Conservation (phyloP, 208 protist genomes). For the Leishmania tropica region DNA sequence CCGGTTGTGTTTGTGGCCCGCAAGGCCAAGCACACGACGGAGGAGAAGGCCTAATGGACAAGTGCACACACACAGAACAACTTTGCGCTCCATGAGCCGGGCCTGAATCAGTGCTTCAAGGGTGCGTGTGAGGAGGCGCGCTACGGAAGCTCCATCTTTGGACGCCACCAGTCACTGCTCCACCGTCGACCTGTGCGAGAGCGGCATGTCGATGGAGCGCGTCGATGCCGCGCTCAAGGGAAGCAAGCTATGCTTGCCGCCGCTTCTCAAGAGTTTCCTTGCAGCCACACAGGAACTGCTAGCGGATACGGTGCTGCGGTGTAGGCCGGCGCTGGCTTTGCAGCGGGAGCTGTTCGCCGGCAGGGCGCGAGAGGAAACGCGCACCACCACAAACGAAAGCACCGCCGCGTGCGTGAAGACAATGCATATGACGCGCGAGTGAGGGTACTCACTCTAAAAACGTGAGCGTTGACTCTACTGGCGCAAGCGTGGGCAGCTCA, state of each 20-base stretch:
- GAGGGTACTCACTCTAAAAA: background rate
- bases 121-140: background rate
- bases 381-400: constrained; percentile 27
- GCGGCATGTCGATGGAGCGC: background rate
- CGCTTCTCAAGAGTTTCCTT: background rate
- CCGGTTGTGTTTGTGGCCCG: constrained; percentile 41
- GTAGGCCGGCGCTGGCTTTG: background rate
- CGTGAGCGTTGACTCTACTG: background rate
- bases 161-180: background rate
- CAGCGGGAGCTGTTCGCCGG: constrained; percentile 30
- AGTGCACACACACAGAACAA: constrained; percentile 54
- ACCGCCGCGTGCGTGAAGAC: background rate
- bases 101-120: constrained; percentile 21
- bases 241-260: background rate
- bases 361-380: constrained; percentile 58
- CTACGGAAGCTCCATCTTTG: background rate
- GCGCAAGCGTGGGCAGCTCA: background rate
- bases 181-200: background rate
- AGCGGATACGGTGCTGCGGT: background rate
- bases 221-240: background rate
- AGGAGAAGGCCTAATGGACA: constrained; percentile 37
- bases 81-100: constrained; percentile 43
- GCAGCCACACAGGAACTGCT: background rate
- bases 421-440: background rate
- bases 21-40: constrained; percentile 35